Evolutionary conservation across 2,329 filamentous ascomycete species (phyloP).

Genomic region (Trichoderma citrinoviride): DNA sequence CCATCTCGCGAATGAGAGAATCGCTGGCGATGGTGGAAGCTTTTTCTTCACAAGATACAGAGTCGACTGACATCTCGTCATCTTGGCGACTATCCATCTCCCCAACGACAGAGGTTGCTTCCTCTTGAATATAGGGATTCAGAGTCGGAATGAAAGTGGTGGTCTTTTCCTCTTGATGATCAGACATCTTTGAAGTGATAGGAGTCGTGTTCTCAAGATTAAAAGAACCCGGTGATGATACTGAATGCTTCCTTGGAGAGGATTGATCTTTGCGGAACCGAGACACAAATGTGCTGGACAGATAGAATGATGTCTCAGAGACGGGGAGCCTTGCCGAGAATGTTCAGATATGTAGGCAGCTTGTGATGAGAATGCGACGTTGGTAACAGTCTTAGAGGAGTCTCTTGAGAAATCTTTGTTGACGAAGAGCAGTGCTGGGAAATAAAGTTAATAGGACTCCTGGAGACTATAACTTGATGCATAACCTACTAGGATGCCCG

Average conservation of each 20-base stretch:
- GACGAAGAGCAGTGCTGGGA: neutral
- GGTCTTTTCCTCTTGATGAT: neutral
- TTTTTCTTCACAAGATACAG: neutral
- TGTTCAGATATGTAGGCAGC: no score
- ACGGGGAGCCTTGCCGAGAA: no score
- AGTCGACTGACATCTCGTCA: neutral
- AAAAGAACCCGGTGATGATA: neutral
- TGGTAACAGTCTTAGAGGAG: no score
- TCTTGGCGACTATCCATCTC: neutral
- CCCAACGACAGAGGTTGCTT: neutral
- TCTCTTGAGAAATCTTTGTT: no score
- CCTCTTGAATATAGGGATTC: no score
- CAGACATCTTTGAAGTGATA: neutral
- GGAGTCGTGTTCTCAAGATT: neutral
- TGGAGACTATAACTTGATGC: neutral
- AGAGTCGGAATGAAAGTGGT: no score
- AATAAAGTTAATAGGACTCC: neutral
- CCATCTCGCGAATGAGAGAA: no score
- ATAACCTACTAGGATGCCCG: neutral
- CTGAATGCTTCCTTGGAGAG: neutral
- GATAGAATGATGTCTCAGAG: no score
- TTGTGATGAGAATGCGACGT: no score
- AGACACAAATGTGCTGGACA: no score
- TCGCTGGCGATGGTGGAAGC: neutral
- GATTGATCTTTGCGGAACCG: no score